These are phyloP conservation scores for Rhodotorula sp. DNA, from an alignment of 1,284 basidiomycete genomes.

Conservation along the genomic window DNA sequence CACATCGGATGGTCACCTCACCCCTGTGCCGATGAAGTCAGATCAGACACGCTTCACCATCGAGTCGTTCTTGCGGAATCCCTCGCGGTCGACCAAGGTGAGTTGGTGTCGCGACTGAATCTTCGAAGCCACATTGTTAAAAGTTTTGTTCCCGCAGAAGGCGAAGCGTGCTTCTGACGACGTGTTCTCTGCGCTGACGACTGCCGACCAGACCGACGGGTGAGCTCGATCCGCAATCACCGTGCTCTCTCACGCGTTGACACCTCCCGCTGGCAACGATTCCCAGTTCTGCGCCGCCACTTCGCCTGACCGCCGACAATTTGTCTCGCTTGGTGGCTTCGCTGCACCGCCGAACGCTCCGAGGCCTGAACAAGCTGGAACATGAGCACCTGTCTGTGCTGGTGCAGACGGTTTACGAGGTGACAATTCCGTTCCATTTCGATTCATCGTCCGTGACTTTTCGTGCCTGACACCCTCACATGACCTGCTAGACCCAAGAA, in stretches of 20 bases:
- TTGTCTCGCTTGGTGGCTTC: constrained; percentile 64
- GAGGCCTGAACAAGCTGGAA: constrained; percentile 72
- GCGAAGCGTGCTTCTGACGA: background rate
- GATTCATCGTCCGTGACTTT: background rate
- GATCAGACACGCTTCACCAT: constrained; percentile 13
- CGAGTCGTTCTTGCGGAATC: constrained; percentile 17
- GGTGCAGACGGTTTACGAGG: constrained; percentile 83
- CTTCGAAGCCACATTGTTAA: background rate
- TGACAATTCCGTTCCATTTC: constrained; percentile 46
- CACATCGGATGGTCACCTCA: constrained; percentile 29
- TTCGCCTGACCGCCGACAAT: constrained; percentile 56
- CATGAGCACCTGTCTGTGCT: constrained; percentile 74
- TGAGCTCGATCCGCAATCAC: background rate
- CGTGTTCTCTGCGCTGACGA: constrained; percentile 6
- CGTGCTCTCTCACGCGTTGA: background rate
- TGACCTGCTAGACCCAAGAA: constrained; percentile 65
- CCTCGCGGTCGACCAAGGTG: background rate
- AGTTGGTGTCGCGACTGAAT: background rate
- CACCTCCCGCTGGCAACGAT: too few relatives aligned
- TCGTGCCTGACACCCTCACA: too few relatives aligned
- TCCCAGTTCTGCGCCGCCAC: background rate
- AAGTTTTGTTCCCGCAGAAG: background rate
- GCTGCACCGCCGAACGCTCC: constrained; percentile 64
- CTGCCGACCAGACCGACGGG: background rate
- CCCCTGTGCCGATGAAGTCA: constrained; percentile 7